Evolutionary conservation across 2,329 filamentous ascomycete species (phyloP).

Genomic region (Hymenotorrendiella dingleyae): DNA sequence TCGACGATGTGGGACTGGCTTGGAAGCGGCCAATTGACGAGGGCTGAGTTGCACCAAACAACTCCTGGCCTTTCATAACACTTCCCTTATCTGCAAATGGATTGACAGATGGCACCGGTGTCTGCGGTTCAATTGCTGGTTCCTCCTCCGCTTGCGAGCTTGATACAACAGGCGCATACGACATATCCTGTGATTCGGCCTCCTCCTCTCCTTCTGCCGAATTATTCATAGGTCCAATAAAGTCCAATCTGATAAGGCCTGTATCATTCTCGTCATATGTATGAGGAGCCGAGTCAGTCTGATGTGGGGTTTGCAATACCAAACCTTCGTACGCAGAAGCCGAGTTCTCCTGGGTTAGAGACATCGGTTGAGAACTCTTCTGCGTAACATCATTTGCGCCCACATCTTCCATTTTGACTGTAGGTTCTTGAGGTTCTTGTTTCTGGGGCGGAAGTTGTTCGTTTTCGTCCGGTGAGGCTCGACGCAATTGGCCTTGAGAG

Average conservation of each 20-base stretch:
- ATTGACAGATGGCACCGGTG: conserved; percentile 26
- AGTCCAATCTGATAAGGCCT: conserved; percentile 22
- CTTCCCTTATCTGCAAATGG: conserved; percentile 28
- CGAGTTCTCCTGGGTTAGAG: conserved; percentile 27
- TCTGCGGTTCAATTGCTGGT: conserved; percentile 21
- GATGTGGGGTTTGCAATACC: not conserved
- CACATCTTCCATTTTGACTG: conserved; percentile 4
- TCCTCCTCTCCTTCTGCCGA: conserved; percentile 8
- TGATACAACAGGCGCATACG: conserved; percentile 7
- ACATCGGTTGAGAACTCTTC: conserved; percentile 24
- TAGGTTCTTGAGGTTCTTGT: not conserved
- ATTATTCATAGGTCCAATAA: conserved; percentile 1
- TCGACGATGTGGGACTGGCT: conserved; percentile 24
- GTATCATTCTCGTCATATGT: conserved; percentile 27
- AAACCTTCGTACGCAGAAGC: conserved; percentile 20
- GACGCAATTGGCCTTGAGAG: not conserved
- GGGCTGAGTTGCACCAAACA: conserved; percentile 29
- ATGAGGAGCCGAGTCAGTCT: conserved; percentile 22
- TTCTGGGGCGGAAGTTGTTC: not conserved
- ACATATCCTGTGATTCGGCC: conserved; percentile 20
- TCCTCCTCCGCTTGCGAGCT: not conserved
- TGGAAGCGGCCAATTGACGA: conserved; percentile 23
- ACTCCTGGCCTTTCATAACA: conserved; percentile 24
- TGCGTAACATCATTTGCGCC: conserved; percentile 17
- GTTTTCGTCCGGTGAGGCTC: not conserved